Evolutionary conservation across 1,139 yeast genomes (phyloP).

Genomic region (Scheffersomyces illinoinensis): DNA sequence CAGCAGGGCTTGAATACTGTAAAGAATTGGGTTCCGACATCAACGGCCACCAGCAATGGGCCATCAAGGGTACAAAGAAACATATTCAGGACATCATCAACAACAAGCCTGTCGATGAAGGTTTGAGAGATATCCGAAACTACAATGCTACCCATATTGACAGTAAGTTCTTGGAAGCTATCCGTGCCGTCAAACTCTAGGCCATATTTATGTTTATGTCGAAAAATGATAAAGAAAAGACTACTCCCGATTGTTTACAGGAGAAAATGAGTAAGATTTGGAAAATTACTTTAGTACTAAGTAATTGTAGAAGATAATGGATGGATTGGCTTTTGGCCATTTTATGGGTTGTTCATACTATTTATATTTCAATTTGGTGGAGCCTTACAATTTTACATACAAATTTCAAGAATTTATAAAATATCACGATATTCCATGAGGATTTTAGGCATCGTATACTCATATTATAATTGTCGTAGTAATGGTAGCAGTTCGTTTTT

Average conservation of each 20-base stretch:
- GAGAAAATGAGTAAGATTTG: too few relatives aligned
- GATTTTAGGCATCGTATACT: too few relatives aligned
- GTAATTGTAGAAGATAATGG: too few relatives aligned
- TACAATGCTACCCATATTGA: slow-evolving; percentile 51
- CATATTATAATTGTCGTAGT: too few relatives aligned
- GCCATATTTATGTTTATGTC: not conserved
- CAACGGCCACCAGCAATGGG: slow-evolving; percentile 53
- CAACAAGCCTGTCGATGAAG: slow-evolving; percentile 45
- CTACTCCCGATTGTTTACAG: not conserved
- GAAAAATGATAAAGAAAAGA: not conserved
- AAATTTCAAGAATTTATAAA: too few relatives aligned
- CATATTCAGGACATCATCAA: slow-evolving; percentile 55
- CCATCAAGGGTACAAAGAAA: slow-evolving; percentile 66
- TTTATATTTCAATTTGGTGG: too few relatives aligned
- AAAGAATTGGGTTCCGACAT: slow-evolving; percentile 52
- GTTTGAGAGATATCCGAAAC: slow-evolving; percentile 54
- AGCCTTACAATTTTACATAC: too few relatives aligned
- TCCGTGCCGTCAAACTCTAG: slow-evolving; percentile 6
- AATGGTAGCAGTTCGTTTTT: too few relatives aligned
- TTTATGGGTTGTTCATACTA: too few relatives aligned
- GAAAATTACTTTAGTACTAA: too few relatives aligned
- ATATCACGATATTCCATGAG: too few relatives aligned
- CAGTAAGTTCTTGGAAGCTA: slow-evolving; percentile 20
- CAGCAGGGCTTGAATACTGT: slow-evolving; percentile 53
- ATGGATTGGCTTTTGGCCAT: too few relatives aligned